Evolutionary conservation across 2,329 filamentous ascomycete genomes (phyloP), one percentile per base, ranked within the genome.

Genomic region (Colletotrichum somersetense): DNA sequence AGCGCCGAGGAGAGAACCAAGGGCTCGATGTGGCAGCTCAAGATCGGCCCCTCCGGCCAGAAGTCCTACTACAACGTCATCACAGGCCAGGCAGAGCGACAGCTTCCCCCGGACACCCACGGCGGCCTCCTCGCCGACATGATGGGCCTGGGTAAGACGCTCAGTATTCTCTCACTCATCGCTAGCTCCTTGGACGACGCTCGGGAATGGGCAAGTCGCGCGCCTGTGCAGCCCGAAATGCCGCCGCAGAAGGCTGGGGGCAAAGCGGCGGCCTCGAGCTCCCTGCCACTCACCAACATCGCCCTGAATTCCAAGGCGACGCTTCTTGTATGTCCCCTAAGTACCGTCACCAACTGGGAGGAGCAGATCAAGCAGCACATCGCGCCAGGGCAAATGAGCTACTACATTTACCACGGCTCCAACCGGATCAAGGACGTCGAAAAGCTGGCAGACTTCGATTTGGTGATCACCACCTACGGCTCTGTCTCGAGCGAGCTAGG

Each of bases 341-440:
- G 94, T 77, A 96, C 96, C 0, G 91, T 98, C 70, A 92, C 92
- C 35, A 99, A 98, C 78, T 99, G 96, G 96, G 92, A 96, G 77
- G 91, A 95, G 75, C 96, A 99, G 81, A 93, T 98, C 73, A 92
- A 92, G 77, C 88, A 93, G 71, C 96, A 99, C 80, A 85, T 97
- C 57, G 86, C 88, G 62, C 85, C 89, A 0, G 87, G 86, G 0
- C 83, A 88, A 10, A 79, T 98, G 23, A 91, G 85, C 1, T 94
- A 90, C 77, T 94, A 96, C 79, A 89, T 96, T 66, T 98, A 98
- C 75, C 96, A 99, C 79, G 96, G 96, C 3, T 85, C 90, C 0
- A 91, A 90, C 75, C 90, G 96, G 8, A 91, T 89, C 74, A 92
- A 91, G 73, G 90, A 95, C 74, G 81, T 90, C 0, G 85, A 87